These are phyloP conservation scores for Schizopora paradoxa DNA, from an alignment of 1,284 basidiomycete species.

Conservation along the genomic window DNA sequence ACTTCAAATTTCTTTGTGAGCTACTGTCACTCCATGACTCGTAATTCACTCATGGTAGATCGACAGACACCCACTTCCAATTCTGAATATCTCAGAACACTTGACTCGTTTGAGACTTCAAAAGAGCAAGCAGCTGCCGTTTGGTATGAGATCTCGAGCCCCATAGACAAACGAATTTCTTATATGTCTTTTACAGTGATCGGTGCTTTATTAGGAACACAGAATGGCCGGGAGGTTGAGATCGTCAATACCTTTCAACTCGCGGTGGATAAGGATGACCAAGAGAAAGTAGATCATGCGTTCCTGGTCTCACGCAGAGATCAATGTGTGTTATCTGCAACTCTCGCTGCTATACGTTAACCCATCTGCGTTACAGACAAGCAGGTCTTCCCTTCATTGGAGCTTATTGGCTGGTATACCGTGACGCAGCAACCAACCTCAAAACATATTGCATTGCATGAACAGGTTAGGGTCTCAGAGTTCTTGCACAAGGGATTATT, in stretches of 20 bases:
- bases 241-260: conserved; percentile 97
- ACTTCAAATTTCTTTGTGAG: conserved; percentile 65
- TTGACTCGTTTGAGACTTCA: conserved; percentile 80
- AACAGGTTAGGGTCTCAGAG: conserved; percentile 53
- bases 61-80: conserved; percentile 86
- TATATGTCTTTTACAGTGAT: conserved; percentile 53
- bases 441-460: conserved; percentile 77
- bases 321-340: conserved; percentile 63
- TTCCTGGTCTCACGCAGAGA: conserved; percentile 82
- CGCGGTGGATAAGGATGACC: conserved; percentile 48
- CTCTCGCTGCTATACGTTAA: conserved; percentile 6
- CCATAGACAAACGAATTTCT: conserved; percentile 1
- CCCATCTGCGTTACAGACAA: conserved; percentile 61
- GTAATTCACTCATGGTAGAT: neutral
- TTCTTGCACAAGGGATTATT: conserved; percentile 10
- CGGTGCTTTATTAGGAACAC: conserved; percentile 91
- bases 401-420: conserved; percentile 97
- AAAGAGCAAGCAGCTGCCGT: conserved; percentile 54
- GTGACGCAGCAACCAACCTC: conserved; percentile 68
- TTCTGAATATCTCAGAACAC: conserved; percentile 96
- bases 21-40: conserved; percentile 13
- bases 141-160: conserved; percentile 41
- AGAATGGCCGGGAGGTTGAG: conserved; percentile 90
- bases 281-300: conserved; percentile 64
- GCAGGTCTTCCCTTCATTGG: conserved; percentile 94